Percentiles rank a stretch among this genome's conserved stretches.
These are phyloP conservation scores for Verticillium longisporum DNA, from an alignment of 2,329 filamentous ascomycete species.

Conservation along the genomic window DNA sequence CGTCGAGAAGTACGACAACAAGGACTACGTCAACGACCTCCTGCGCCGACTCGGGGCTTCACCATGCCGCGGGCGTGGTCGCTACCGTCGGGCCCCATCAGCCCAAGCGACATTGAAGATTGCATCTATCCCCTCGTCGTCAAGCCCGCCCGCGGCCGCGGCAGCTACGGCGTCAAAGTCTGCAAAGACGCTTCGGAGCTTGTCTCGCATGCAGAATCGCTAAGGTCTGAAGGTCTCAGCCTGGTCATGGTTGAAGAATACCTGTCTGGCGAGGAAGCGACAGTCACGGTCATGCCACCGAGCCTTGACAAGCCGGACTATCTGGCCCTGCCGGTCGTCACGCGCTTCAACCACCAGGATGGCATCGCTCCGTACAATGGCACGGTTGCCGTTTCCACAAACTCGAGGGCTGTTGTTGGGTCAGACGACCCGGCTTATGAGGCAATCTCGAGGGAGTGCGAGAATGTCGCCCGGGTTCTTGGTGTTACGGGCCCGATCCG, in stretches of 20 bases:
- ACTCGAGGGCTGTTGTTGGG: constrained; percentile 33
- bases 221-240: constrained; percentile 26
- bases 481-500: constrained; percentile 35
- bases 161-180: constrained; percentile 41
- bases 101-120: not conserved
- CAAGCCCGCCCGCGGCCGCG: constrained; percentile 41
- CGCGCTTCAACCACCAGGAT: constrained; percentile 37
- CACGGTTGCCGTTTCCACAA: constrained; percentile 36
- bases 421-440: constrained; percentile 23
- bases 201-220: constrained; percentile 19
- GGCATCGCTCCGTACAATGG: constrained; percentile 43
- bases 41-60: constrained; percentile 28
- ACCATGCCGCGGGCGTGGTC: constrained; percentile 31
- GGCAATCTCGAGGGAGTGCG: constrained; percentile 27
- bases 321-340: constrained; percentile 36
- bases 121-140: constrained; percentile 30
- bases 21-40: constrained; percentile 37
- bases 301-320: constrained; percentile 21
- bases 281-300: constrained; percentile 45
- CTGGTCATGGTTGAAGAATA: constrained; percentile 40
- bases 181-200: constrained; percentile 26
- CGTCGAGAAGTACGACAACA: constrained; percentile 43
- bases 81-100: constrained; percentile 7
- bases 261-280: constrained; percentile 39
- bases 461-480: constrained; percentile 28